Conservation (phyloP, 148 eudicot species). For the Camellia sinensis region DNA sequence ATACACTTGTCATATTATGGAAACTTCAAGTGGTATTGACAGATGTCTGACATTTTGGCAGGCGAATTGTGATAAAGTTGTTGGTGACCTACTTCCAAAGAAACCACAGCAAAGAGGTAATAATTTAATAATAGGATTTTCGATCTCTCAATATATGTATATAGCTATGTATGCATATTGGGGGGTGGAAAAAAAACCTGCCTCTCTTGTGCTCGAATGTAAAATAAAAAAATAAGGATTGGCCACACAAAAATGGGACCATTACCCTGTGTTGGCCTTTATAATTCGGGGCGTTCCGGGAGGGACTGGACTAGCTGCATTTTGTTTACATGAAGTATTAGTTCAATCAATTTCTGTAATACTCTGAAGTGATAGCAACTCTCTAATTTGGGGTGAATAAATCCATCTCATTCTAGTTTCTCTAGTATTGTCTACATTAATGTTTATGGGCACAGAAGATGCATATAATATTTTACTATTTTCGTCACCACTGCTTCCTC, state of each 20-base stretch:
- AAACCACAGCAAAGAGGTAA: constrained; percentile 98
- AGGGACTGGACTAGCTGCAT: neutral
- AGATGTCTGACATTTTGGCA: constrained; percentile 33
- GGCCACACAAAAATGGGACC: neutral
- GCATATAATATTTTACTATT: neutral
- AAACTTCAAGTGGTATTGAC: neutral
- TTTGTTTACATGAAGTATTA: neutral
- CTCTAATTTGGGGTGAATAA: neutral
- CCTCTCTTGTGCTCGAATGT: neutral
- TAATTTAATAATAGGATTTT: neutral
- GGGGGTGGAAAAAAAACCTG: neutral
- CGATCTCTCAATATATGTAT: neutral
- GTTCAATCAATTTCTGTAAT: neutral
- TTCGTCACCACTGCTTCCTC: neutral
- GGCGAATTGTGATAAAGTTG: constrained; percentile 98
- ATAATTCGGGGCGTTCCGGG: neutral
- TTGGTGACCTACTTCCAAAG: constrained; percentile 96
- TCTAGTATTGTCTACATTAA: neutral
- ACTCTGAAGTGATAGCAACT: neutral
- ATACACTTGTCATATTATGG: neutral
- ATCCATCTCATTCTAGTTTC: constrained; percentile 6
- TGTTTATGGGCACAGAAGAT: neutral
- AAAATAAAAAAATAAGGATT: too few species aligned
- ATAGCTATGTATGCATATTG: too few species aligned
- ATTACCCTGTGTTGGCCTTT: neutral